These are phyloP conservation scores for Neofusicoccum kwambonambiense DNA, from an alignment of 2,329 filamentous ascomycete genomes.

Conservation along the genomic window DNA sequence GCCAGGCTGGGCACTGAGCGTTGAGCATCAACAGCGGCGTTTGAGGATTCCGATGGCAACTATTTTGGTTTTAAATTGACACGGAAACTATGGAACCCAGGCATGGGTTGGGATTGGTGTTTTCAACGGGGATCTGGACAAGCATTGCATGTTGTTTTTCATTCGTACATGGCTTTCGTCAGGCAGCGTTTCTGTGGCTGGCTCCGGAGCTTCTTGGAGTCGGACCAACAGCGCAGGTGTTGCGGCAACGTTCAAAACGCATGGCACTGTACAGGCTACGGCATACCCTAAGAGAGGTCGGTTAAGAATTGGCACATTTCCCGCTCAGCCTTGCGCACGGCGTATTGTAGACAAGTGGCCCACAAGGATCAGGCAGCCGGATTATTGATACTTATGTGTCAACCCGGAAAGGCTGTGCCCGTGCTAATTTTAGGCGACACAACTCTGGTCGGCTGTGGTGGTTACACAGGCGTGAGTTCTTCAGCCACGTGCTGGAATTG, in stretches of 20 bases:
- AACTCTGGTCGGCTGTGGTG: not conserved
- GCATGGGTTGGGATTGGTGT: not conserved
- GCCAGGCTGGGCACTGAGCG: conserved; percentile 5
- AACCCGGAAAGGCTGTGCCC: too few relatives aligned
- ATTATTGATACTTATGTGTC: too few relatives aligned
- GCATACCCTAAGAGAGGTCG: not conserved
- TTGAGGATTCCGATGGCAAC: not conserved
- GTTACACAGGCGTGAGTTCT: not conserved
- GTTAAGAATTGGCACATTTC: not conserved
- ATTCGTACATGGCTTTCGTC: not conserved
- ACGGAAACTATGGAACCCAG: not conserved
- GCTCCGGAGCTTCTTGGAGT: not conserved
- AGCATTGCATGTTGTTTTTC: not conserved
- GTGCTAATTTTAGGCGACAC: too few relatives aligned
- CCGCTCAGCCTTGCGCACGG: not conserved
- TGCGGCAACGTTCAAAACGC: not conserved
- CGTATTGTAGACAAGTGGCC: too few relatives aligned
- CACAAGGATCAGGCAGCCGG: too few relatives aligned
- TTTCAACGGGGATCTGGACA: not conserved
- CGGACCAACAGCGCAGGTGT: conserved; percentile 4
- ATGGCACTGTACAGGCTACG: not conserved
- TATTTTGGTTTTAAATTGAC: conserved; percentile 6
- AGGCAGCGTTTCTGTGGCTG: not conserved
- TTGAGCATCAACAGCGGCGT: not conserved
- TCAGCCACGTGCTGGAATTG: not conserved